A percentile compares a stretch with the other conserved stretches of the same genome.
These are phyloP conservation scores for Murraya paniculata DNA, from an alignment of 345 rosid genomes.

Conservation along the genomic window DNA sequence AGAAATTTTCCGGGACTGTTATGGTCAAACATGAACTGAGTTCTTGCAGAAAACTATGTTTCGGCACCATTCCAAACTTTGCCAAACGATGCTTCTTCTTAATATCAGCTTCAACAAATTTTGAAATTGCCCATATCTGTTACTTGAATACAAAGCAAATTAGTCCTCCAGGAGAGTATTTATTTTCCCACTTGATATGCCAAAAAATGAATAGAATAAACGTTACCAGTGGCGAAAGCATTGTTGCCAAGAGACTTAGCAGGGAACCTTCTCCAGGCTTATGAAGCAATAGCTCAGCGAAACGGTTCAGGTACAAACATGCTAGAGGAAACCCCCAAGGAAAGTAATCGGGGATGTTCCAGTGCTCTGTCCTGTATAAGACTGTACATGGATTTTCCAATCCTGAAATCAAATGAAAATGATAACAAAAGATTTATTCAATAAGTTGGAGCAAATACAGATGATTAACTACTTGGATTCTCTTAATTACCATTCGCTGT, in stretches of 20 bases:
- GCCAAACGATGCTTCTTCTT: slow-evolving; percentile 27
- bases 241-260: slow-evolving; percentile 26
- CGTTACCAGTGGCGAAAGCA: slow-evolving; percentile 41
- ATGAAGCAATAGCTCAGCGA: slow-evolving; percentile 46
- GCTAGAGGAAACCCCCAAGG: slow-evolving; percentile 47
- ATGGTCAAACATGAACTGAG: slow-evolving; percentile 28
- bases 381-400: slow-evolving; percentile 25
- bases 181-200: neutral
- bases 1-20: slow-evolving; percentile 34
- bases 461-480: neutral
- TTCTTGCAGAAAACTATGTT: slow-evolving; percentile 37
- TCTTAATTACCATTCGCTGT: slow-evolving; percentile 27
- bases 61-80: slow-evolving; percentile 43
- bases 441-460: neutral
- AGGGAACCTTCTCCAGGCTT: slow-evolving; percentile 51
- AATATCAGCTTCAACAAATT: slow-evolving; percentile 38
- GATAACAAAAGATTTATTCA: neutral
- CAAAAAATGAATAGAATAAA: too few species aligned
- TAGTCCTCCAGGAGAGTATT: neutral
- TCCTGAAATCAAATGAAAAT: slow-evolving; percentile 22
- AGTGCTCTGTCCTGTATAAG: slow-evolving; percentile 31
- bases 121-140: slow-evolving; percentile 38
- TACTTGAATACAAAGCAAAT: neutral
- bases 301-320: slow-evolving; percentile 35
- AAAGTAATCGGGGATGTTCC: slow-evolving; percentile 38